A percentile compares a stretch with the other conserved stretches of the same genome.
phyloP scores from a whole-genome alignment of 331 rosid species.

The Malus hybrid region DNA sequence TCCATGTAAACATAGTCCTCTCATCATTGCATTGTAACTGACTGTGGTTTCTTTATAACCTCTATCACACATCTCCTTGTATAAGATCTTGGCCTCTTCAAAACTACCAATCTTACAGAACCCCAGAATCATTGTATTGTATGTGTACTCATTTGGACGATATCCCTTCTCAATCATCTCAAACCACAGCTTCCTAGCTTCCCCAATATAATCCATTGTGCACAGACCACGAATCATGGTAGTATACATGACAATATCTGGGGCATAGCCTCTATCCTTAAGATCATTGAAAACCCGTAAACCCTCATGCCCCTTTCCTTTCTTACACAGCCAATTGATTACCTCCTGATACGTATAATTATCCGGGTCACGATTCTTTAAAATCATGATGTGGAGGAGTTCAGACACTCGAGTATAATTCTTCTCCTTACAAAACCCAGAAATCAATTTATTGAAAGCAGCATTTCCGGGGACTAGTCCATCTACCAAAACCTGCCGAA shows the following conservation, averaged over 20 bases:
- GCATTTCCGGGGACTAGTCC: conserved; percentile 39
- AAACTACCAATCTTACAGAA: conserved; percentile 36
- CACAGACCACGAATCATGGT: conserved; percentile 59
- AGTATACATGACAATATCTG: conserved; percentile 63
- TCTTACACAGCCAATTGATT: conserved; percentile 37
- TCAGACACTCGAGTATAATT: conserved; percentile 41
- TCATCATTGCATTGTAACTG: conserved; percentile 42
- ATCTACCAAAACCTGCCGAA: conserved; percentile 44
- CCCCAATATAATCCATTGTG: conserved; percentile 32
- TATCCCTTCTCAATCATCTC: conserved; percentile 70
- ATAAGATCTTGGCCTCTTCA: conserved; percentile 35
- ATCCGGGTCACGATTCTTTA: conserved; percentile 29
- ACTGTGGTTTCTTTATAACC: conserved; percentile 42
- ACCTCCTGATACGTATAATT: conserved; percentile 50
- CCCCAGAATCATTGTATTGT: conserved; percentile 44
- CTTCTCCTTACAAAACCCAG: conserved; percentile 40
- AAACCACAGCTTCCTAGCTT: conserved; percentile 69
- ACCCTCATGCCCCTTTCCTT: conserved; percentile 26
- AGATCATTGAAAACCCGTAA: conserved; percentile 61
- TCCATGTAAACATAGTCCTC: conserved; percentile 47
- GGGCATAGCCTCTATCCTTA: conserved; percentile 67
- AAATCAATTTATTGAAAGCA: conserved; percentile 44
- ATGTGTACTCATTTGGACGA: conserved; percentile 53
- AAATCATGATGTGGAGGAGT: conserved; percentile 65
- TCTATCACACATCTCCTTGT: conserved; percentile 44